phyloP scores from a whole-genome alignment of 1,284 basidiomycete species.

The Hymenochaete sp. region DNA sequence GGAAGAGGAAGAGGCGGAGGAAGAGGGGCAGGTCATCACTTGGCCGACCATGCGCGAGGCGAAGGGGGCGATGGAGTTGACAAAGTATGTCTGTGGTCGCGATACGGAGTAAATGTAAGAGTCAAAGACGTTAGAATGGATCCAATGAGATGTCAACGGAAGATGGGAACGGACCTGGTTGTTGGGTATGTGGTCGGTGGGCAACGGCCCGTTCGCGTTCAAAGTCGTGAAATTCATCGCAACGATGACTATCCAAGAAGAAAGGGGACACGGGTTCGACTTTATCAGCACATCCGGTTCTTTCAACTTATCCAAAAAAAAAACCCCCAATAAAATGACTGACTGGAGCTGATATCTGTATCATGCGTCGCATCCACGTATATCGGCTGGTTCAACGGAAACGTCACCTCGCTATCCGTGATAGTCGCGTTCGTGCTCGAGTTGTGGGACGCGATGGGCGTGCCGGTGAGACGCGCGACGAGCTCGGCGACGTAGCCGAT shows the following conservation, averaged over 20 bases:
- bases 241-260: slow-evolving; percentile 34
- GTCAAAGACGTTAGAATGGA: neutral
- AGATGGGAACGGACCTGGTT: slow-evolving; percentile 31
- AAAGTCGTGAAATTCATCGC: slow-evolving; percentile 58
- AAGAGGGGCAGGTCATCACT: slow-evolving; percentile 43
- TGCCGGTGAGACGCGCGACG: slow-evolving; percentile 63
- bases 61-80: slow-evolving; percentile 44
- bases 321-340: slow-evolving; percentile 12
- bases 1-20: slow-evolving; percentile 16
- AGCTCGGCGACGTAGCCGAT: slow-evolving; percentile 82
- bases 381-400: slow-evolving; percentile 59
- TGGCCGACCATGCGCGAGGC: slow-evolving; percentile 51
- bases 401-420: slow-evolving; percentile 52
- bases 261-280: neutral
- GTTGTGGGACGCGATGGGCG: slow-evolving; percentile 55
- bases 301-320: neutral
- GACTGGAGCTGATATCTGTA: slow-evolving; percentile 34
- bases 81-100: slow-evolving; percentile 34
- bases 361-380: slow-evolving; percentile 82
- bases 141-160: neutral
- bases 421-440: slow-evolving; percentile 71
- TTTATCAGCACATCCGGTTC: slow-evolving; percentile 1
- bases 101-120: neutral
- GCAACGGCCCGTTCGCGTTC: slow-evolving; percentile 44
- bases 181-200: slow-evolving; percentile 47